Evolutionary conservation across 257 asterid species (phyloP).

Genomic region (Sherardia arvensis): DNA sequence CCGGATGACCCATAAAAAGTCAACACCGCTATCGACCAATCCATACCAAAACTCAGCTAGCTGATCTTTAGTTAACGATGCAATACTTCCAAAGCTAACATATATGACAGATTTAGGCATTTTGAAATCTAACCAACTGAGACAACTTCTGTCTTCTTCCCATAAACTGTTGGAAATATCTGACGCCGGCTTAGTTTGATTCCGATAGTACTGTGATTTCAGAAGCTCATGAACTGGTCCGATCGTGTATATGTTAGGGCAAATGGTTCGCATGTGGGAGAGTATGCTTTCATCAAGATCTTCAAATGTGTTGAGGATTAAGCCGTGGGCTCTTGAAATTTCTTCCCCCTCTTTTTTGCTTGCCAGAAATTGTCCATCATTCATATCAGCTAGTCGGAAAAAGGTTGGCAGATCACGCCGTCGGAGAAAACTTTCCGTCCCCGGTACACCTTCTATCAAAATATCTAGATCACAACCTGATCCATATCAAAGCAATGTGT

Average conservation of each 20-base stretch:
- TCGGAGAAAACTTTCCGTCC: conserved; percentile 26
- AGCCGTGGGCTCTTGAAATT: conserved; percentile 32
- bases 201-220: too few species aligned
- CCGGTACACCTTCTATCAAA: conserved; percentile 4
- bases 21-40: conserved; percentile 30
- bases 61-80: conserved; percentile 20
- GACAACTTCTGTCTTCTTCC: conserved; percentile 39
- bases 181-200: too few species aligned
- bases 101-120: conserved; percentile 31
- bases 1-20: conserved; percentile 46
- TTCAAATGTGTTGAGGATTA: conserved; percentile 54
- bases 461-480: background rate
- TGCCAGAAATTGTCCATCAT: conserved; percentile 13
- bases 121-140: conserved; percentile 40
- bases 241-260: conserved; percentile 42
- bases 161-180: conserved; percentile 33
- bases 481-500: too few species aligned
- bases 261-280: conserved; percentile 29
- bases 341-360: conserved; percentile 20
- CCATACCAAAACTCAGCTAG: conserved; percentile 48
- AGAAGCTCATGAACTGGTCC: conserved; percentile 59
- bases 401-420: conserved; percentile 26
- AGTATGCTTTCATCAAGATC: conserved; percentile 44
- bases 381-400: conserved; percentile 16
- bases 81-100: conserved; percentile 46